Conservation (phyloP, 2,329 filamentous ascomycete genomes). For the Colletotrichum sp. region DNA sequence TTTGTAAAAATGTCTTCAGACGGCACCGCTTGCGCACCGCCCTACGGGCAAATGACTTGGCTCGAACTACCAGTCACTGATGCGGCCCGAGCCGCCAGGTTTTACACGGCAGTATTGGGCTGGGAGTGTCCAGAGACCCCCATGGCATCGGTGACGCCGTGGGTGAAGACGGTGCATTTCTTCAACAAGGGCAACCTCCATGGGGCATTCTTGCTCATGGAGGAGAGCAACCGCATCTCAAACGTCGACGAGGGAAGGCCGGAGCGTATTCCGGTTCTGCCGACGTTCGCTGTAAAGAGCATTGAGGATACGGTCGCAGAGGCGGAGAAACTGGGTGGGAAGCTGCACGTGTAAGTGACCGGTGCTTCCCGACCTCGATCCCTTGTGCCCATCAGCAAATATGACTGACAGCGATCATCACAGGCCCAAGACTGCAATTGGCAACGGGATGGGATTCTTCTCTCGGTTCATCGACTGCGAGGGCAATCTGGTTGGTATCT, state of each 20-base stretch:
- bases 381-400: too few species aligned
- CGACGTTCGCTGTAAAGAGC: slow-evolving; percentile 37
- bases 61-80: slow-evolving; percentile 42
- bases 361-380: neutral
- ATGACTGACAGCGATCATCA: neutral
- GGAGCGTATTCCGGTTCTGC: slow-evolving; percentile 32
- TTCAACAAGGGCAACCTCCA: slow-evolving; percentile 38
- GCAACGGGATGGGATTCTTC: slow-evolving; percentile 36
- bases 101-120: slow-evolving; percentile 40
- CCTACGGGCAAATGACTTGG: slow-evolving; percentile 40
- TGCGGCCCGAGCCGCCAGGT: slow-evolving; percentile 36
- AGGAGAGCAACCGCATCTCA: slow-evolving; percentile 30
- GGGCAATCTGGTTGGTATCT: slow-evolving; percentile 41
- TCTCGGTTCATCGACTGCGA: slow-evolving; percentile 42
- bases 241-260: slow-evolving; percentile 29
- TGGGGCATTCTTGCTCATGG: slow-evolving; percentile 39
- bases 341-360: slow-evolving; percentile 36
- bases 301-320: slow-evolving; percentile 34
- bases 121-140: slow-evolving; percentile 33
- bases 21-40: neutral
- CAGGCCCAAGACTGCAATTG: slow-evolving; percentile 40
- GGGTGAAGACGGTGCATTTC: slow-evolving; percentile 35
- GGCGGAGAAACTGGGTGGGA: slow-evolving; percentile 34
- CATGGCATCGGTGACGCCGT: slow-evolving; percentile 22
- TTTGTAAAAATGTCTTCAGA: neutral